Evolutionary conservation across 768 basidiomycete genomes (phyloP).

Genomic region (Tulasnella sp.): DNA sequence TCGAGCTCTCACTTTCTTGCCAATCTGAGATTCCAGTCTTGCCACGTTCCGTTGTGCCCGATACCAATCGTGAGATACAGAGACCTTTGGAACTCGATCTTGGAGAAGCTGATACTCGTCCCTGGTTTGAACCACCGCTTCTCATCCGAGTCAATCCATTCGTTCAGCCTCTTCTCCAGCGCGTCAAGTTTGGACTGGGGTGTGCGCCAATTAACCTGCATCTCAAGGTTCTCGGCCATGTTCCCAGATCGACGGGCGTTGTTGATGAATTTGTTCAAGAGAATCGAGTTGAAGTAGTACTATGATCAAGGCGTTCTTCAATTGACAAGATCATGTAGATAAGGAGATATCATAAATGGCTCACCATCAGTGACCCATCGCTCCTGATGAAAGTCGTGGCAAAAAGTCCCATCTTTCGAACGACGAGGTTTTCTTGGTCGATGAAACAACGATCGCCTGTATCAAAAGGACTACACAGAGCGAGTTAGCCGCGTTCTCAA

Average conservation of each 20-base stretch:
- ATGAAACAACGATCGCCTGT: conserved; percentile 77
- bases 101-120: conserved; percentile 52
- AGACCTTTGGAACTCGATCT: conserved; percentile 34
- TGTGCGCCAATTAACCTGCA: conserved; percentile 70
- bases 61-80: conserved; percentile 62
- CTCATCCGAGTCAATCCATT: conserved; percentile 69
- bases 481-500: neutral
- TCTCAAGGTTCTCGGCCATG: conserved; percentile 53
- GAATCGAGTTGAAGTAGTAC: conserved; percentile 76
- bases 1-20: conserved; percentile 34
- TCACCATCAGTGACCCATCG: conserved; percentile 11
- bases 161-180: conserved; percentile 55
- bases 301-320: neutral
- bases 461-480: conserved; percentile 52
- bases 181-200: conserved; percentile 60
- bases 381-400: conserved; percentile 62
- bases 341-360: neutral
- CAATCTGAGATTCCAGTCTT: conserved; percentile 53
- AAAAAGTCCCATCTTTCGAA: conserved; percentile 73
- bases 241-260: conserved; percentile 72
- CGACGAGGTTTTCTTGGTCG: conserved; percentile 59
- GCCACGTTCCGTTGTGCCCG: conserved; percentile 40
- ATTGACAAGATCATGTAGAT: neutral
- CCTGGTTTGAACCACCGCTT: conserved; percentile 68
- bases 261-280: conserved; percentile 64